Evolutionary conservation across 495 filamentous ascomycete species (phyloP).

Genomic region (Talaromyces adpressus): DNA sequence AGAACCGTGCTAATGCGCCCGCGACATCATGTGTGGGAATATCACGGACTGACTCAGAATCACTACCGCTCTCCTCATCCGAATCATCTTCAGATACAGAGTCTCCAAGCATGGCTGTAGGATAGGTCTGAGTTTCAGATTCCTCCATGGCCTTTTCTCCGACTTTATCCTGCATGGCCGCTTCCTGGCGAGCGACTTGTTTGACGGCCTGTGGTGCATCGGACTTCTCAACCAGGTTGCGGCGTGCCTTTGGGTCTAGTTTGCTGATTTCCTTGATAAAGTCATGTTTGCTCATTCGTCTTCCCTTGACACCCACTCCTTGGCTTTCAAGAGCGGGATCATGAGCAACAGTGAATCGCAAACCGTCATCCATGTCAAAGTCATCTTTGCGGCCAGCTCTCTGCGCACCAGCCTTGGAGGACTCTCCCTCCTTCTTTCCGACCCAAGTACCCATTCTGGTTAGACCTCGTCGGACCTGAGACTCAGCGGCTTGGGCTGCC

Average conservation of each 20-base stretch:
- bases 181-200: constrained; percentile 6
- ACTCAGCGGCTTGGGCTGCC: constrained; percentile 21
- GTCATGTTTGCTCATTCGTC: constrained; percentile 82
- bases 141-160: neutral
- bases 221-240: constrained; percentile 53
- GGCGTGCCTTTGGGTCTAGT: constrained; percentile 69
- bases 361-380: constrained; percentile 56
- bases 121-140: neutral
- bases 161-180: constrained; percentile 1
- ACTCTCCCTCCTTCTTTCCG: constrained; percentile 45
- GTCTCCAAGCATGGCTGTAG: neutral
- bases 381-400: constrained; percentile 35
- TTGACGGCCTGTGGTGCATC: constrained; percentile 7
- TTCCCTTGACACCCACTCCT: constrained; percentile 44
- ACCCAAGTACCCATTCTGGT: constrained; percentile 58
- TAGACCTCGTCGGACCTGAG: constrained; percentile 39
- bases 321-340: constrained; percentile 22
- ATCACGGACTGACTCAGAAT: constrained; percentile 24
- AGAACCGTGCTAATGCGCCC: constrained; percentile 35
- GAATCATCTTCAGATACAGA: constrained; percentile 13
- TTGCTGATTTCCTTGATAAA: constrained; percentile 80
- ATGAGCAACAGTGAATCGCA: constrained; percentile 75
- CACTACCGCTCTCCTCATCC: constrained; percentile 22
- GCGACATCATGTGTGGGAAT: constrained; percentile 40
- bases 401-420: constrained; percentile 23